Conservation (phyloP, 352 stramenopile genomes). For the Phytophthora cajani region DNA sequence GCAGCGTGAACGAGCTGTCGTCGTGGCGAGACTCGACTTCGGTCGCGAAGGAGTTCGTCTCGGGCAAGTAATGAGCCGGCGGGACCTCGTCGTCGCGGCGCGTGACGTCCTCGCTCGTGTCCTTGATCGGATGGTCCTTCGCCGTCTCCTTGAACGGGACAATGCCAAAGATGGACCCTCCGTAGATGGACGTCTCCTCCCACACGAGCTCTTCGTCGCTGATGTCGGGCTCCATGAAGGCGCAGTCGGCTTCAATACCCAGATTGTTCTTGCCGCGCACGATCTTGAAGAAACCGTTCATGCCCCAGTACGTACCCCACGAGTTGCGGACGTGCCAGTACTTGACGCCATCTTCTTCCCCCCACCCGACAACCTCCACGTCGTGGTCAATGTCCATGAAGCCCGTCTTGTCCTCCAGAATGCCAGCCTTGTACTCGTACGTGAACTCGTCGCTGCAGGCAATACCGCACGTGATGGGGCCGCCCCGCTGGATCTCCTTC, state of each 20-base stretch:
- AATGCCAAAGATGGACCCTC: conserved; percentile 82
- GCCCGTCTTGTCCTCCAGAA: conserved; percentile 90
- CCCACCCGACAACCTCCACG: conserved; percentile 92
- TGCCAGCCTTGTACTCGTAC: conserved; percentile 93
- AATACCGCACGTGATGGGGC: conserved; percentile 94
- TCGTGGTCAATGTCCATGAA: conserved; percentile 90
- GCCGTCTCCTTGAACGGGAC: conserved; percentile 70
- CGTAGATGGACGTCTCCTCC: conserved; percentile 79
- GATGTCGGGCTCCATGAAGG: conserved; percentile 88
- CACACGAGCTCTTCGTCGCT: conserved; percentile 83
- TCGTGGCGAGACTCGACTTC: conserved; percentile 11
- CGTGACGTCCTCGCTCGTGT: conserved; percentile 85
- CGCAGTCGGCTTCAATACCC: conserved; percentile 91
- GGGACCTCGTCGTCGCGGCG: conserved; percentile 43
- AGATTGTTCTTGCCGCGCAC: conserved; percentile 93
- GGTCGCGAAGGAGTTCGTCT: conserved; percentile 18
- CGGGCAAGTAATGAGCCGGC: conserved; percentile 19
- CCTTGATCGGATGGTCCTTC: conserved; percentile 90
- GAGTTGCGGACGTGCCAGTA: conserved; percentile 98
- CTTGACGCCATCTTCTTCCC: conserved; percentile 88
- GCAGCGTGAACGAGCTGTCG: conserved; percentile 30
- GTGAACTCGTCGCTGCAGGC: conserved; percentile 89
- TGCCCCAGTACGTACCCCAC: conserved; percentile 95
- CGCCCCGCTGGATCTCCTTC: conserved; percentile 75
- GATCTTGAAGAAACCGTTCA: conserved; percentile 97